Base-by-base conservation (phyloP, 805 yeast genomes). In the Saccharomycopsis capsularis region DNA sequence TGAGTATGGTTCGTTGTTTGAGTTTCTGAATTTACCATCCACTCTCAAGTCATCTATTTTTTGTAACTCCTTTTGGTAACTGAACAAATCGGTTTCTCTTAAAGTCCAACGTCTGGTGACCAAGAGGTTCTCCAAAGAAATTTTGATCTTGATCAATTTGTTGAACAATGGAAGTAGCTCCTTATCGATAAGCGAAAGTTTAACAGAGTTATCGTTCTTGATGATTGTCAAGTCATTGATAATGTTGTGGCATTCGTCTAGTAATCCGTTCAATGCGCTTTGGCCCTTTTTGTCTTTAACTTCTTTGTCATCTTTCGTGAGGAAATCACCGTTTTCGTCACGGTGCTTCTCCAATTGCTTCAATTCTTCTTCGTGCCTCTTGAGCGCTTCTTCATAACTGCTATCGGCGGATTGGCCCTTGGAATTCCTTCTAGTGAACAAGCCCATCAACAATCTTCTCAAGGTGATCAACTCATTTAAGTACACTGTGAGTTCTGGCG, bases 41-140 rank as follows among this genome's bases (percentile, higher is more conserved):
- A 81, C 73, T 58, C 96, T 73, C 54, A 75, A 62, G 46, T 80
- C 83, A 62, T 91, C 96, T 53, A 93, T 81, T 50, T 71, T 75
- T 59, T 79, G 81, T 54, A 93, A 70, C 54, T 74, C 73, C 59
- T 82, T 79, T 65, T 89, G 95, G 63, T 85, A 90, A 43, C 75
- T 74, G 67, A 85, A 93, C 53, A 93, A 72, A 67, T 93, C 99
- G 0, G 99, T 93, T 60, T 90, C 96, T 60, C 99, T 79, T 68
- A 93, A 71, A 2, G 98, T 91, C 99, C 99, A 93, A 63, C 99
- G 78, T 65, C 96, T 81, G 2, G 99, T 93, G 40, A 93, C 79
- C 58, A 91, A 72, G 54, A 93, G 69, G 56, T 86, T 87, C 57
- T 87, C 96, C 53, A 93, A 73, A 18, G 82, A 81, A 22, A 78